Conservation (phyloP, 345 rosid species). For the Rhodamnia argentea region DNA sequence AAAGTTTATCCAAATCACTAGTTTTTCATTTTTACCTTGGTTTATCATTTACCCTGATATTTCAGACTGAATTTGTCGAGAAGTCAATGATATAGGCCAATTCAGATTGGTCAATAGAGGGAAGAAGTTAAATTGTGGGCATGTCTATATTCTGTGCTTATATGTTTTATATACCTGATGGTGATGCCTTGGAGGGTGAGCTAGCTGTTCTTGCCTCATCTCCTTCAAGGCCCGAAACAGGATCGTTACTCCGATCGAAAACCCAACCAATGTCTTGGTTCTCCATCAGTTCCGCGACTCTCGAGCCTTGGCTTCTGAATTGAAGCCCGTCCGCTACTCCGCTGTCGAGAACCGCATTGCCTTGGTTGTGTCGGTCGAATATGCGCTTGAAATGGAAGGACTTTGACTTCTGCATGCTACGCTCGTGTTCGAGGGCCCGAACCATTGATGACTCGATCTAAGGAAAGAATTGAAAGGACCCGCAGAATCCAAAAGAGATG, state of each 20-base stretch:
- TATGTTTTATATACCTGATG: neutral
- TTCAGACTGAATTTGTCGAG: neutral
- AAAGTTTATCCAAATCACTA: neutral
- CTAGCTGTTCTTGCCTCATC: neutral
- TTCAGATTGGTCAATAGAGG: neutral
- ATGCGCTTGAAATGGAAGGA: conserved; percentile 36
- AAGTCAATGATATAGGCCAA: neutral
- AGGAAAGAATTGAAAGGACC: neutral
- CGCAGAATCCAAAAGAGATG: neutral
- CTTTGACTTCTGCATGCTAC: conserved; percentile 32
- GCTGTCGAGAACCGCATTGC: neutral
- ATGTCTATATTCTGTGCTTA: neutral
- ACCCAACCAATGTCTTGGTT: neutral
- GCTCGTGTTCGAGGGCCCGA: conserved; percentile 41
- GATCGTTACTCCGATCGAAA: neutral
- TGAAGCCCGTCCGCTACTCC: neutral
- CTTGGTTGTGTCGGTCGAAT: conserved; percentile 26
- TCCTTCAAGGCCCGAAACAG: neutral
- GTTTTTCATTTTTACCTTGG: neutral
- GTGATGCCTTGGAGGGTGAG: neutral
- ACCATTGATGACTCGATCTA: conserved; percentile 29
- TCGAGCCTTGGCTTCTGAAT: conserved; percentile 1
- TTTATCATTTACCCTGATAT: neutral
- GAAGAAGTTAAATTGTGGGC: neutral
- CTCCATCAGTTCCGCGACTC: neutral